Evolutionary conservation across 2,329 filamentous ascomycete species (phyloP), one percentile per base, ranked within the genome.

Genomic region (Chaetoscypha palmicola): DNA sequence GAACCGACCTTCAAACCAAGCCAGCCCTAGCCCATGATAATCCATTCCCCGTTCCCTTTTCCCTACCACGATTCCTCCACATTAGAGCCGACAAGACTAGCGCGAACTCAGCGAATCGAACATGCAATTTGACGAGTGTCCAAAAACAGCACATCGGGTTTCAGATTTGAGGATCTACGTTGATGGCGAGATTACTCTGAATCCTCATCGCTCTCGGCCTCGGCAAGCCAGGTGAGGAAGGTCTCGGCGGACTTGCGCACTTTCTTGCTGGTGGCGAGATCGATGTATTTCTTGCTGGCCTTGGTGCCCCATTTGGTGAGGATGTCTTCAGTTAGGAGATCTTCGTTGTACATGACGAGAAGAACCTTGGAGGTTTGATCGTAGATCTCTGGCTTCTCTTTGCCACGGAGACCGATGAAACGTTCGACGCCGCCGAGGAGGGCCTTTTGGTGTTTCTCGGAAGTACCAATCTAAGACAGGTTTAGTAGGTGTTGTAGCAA

Each of bases 241-340:
- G 86, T 83, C 72, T 94, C 86, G 42, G 92, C 89, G 54, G 87
- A 85, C 74, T 94, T 91, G 71, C 90, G 88, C 51, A 97, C 89
- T 76, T 94, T 94, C 76, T 89, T 91, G 70, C 88, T 94, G 49
- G 81, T 90, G 48, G 82, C 64, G 49, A 94, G 68, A 64, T 97
- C 91, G 57, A 94, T 86, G 65, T 97, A 97, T 73, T 96, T 96
- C 83, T 94, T 96, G 79, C 88, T 95, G 47, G 91, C 89, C 76
- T 92, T 95, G 63, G 78, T 76, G 54, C 90, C 91, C 91, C 92
- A 98, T 57, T 83, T 83, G 68, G 83, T 86, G 63, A 94, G 79
- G 12, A 89, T 79, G 52, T 95, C 90, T 71, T 98, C 92, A 40
- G 76, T 81, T 58, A 95, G 72, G 43, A 98, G 76, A 56, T 98